Base-by-base conservation (phyloP, 2,329 filamentous ascomycete species). In the Blastomyces silverae region DNA sequence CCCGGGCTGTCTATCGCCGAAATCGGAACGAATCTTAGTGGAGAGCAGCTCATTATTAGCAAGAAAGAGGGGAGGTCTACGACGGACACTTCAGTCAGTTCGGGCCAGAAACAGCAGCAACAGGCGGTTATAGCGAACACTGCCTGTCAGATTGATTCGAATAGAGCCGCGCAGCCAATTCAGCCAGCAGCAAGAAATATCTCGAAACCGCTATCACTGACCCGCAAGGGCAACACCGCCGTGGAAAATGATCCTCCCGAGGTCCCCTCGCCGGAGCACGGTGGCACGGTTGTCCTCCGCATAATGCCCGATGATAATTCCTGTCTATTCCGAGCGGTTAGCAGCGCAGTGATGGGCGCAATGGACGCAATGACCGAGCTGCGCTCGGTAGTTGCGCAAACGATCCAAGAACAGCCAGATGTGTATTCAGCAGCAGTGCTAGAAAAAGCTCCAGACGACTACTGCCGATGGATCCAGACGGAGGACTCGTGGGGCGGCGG, bases 301-400 rank as follows among this genome's bases (percentile, higher is more conserved):
- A 90, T 97, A 61, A 97, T 97, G 93, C 91, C 92, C 4, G 93
- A 97, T 73, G 93, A 97, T 76, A 97, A 97, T 77, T 91, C 88
- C 65, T 97, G 93, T 78, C 87, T 97, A 72, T 97, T 97, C 77
- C 89, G 92, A 37, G 92, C 93, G 0, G 87, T 97, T 58, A 90
- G 90, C 20, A 89, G 88, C 63, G 89, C 89, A 2, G 83, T 96
- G n/a, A 85, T 91, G 60, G 84, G 85, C 42, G 80, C 81, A 1
- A 82, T 89, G 70, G 86, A 88, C 67, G 81, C 82, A 10, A 89
- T 90, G 85, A 85, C 82, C 0, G 87, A 89, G 71, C 81, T 97
- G 22, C 87, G 92, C 64, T 87, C 84, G 17, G 82, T 96, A 67
- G 87, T 96, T 25, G 91, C 90, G 1, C 85, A 89, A 62, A 86